A percentile compares a stretch with the other conserved stretches of the same genome.
phyloP scores from a whole-genome alignment of 2,329 filamentous ascomycete species.

The Ceratocystis destructans region DNA sequence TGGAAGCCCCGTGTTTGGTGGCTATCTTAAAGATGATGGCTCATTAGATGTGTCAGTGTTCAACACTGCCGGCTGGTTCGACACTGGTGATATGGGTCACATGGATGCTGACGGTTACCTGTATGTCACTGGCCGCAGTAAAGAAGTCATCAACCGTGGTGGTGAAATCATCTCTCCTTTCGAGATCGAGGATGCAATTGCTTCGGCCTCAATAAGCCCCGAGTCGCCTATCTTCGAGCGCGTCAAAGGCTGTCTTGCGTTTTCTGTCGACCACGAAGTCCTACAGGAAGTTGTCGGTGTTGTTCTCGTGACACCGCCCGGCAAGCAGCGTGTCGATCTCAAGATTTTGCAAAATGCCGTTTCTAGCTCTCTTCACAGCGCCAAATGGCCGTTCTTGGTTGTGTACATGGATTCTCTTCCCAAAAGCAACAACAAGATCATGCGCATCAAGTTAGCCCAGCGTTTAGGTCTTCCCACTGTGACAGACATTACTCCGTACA shows the following conservation, averaged over 20 bases:
- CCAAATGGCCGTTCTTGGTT: constrained; percentile 39
- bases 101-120: constrained; percentile 38
- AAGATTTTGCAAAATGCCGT: constrained; percentile 35
- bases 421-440: constrained; percentile 44
- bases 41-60: constrained; percentile 34
- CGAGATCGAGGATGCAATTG: constrained; percentile 44
- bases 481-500: constrained; percentile 32
- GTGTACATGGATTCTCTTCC: constrained; percentile 43
- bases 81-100: constrained; percentile 41
- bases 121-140: constrained; percentile 41
- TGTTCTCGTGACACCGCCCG: constrained; percentile 35
- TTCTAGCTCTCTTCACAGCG: constrained; percentile 35
- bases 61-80: constrained; percentile 37
- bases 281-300: constrained; percentile 44
- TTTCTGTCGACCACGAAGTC: constrained; percentile 38
- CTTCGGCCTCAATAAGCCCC: constrained; percentile 31
- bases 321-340: constrained; percentile 33
- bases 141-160: constrained; percentile 44
- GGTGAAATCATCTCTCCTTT: constrained; percentile 47
- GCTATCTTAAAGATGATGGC: constrained; percentile 34
- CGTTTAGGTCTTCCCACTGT: constrained; percentile 33
- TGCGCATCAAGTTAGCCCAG: constrained; percentile 39
- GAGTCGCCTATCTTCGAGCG: constrained; percentile 34
- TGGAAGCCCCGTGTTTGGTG: constrained; percentile 37
- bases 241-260: constrained; percentile 37